Conservation (phyloP, 2,329 filamentous ascomycete species). For the Thelonectria rubi region DNA sequence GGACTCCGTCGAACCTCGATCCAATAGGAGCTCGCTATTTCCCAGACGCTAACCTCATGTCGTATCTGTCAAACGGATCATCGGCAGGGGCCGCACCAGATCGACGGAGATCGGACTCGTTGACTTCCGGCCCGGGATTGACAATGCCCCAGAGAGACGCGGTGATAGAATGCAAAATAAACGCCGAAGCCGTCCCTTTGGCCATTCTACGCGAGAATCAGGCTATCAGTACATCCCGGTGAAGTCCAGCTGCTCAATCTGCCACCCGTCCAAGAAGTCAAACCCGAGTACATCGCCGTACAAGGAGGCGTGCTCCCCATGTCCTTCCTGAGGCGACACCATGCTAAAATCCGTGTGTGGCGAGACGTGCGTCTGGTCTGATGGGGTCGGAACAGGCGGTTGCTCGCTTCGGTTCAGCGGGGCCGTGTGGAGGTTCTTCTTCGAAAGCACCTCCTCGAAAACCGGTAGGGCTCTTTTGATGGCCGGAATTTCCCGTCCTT, state of each 20-base stretch:
- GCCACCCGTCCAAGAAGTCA: slow-evolving; percentile 11
- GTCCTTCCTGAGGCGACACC: background rate
- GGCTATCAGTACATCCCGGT: background rate
- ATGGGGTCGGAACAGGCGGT: background rate
- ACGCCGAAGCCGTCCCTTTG: no score
- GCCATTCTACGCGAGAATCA: no score
- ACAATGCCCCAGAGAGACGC: no score
- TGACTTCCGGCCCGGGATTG: no score
- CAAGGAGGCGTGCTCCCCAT: background rate
- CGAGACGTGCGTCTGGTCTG: background rate
- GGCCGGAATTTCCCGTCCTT: slow-evolving; percentile 13
- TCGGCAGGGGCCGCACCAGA: background rate
- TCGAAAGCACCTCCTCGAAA: slow-evolving; percentile 22
- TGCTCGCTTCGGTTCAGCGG: background rate
- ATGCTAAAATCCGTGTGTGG: background rate
- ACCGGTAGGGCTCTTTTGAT: slow-evolving; percentile 13
- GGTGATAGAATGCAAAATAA: no score
- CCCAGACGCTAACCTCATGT: background rate
- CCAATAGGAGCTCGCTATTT: background rate
- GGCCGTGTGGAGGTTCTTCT: slow-evolving; percentile 3
- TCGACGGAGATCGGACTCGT: no score
- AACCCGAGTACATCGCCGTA: slow-evolving; percentile 10
- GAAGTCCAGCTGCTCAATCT: slow-evolving; percentile 5
- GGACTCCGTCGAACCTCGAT: background rate
- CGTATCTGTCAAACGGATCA: background rate